Conservation (phyloP, 257 asterid species). For the Rehmannia glutinosa region DNA sequence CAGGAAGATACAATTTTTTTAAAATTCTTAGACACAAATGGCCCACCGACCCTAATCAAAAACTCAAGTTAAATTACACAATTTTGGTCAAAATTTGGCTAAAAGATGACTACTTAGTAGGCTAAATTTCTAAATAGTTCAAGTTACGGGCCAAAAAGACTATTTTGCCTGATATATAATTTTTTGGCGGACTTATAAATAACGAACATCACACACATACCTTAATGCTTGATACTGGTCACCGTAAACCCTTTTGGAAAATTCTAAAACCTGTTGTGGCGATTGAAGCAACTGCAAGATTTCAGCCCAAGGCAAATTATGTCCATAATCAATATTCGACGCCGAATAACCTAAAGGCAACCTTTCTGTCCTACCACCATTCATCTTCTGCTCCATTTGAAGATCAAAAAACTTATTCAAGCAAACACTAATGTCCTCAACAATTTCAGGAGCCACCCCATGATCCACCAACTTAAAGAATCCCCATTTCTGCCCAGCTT, state of each 20-base stretch:
- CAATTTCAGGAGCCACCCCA: slow-evolving; percentile 15
- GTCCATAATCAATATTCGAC: slow-evolving; percentile 13
- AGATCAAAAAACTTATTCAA: slow-evolving; percentile 22
- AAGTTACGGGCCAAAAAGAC: too few species aligned
- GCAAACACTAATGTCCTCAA: neutral
- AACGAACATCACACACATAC: too few species aligned
- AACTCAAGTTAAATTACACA: too few species aligned
- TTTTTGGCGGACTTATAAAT: too few species aligned
- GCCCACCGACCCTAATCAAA: too few species aligned
- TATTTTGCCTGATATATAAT: too few species aligned
- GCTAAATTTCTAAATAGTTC: too few species aligned
- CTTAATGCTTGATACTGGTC: slow-evolving; percentile 16
- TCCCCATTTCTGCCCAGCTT: slow-evolving; percentile 23
- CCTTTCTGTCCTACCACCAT: slow-evolving; percentile 14
- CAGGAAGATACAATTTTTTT: too few species aligned
- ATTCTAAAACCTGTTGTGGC: slow-evolving; percentile 17
- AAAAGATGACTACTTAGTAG: too few species aligned
- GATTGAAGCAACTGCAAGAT: slow-evolving; percentile 27
- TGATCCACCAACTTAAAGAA: slow-evolving; percentile 26
- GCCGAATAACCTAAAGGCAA: slow-evolving; percentile 23
- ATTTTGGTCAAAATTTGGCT: too few species aligned
- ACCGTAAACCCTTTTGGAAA: slow-evolving; percentile 14
- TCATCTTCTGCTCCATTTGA: slow-evolving; percentile 23
- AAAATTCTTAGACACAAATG: too few species aligned
- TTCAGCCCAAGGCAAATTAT: slow-evolving; percentile 30